Evolutionary conservation across 2,329 filamentous ascomycete genomes (phyloP).

Genomic region (Pestalotiopsis fici): DNA sequence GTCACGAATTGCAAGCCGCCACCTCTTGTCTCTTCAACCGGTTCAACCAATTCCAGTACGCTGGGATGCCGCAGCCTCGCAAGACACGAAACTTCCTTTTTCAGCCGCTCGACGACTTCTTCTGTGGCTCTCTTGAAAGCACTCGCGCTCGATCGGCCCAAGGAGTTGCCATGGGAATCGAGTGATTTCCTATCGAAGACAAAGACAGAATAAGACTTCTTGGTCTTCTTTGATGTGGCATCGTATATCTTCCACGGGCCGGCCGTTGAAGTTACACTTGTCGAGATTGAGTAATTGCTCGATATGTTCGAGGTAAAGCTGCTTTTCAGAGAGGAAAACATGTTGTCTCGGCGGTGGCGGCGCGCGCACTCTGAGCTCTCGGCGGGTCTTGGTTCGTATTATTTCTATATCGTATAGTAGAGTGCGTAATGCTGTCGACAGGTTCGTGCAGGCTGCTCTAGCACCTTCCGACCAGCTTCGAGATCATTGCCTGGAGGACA

Average conservation of each 20-base stretch:
- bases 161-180: conserved; percentile 65
- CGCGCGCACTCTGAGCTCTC: neutral
- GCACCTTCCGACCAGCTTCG: neutral
- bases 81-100: conserved; percentile 87
- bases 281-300: conserved; percentile 83
- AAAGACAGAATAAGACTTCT: conserved; percentile 87
- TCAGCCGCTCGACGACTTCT: conserved; percentile 87
- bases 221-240: conserved; percentile 93
- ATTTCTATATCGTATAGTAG: conserved; percentile 24
- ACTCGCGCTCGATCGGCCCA: conserved; percentile 64
- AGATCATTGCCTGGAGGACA: neutral
- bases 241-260: conserved; percentile 98
- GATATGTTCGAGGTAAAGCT: conserved; percentile 89
- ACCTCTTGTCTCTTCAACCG: conserved; percentile 89
- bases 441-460: conserved; percentile 2
- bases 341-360: conserved; percentile 43
- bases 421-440: conserved; percentile 8
- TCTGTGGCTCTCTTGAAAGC: conserved; percentile 81
- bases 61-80: conserved; percentile 89
- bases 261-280: conserved; percentile 73
- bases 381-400: neutral
- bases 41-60: conserved; percentile 89
- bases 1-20: conserved; percentile 96
- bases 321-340: conserved; percentile 95
- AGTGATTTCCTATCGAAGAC: conserved; percentile 90